These are phyloP conservation scores for Metschnikowia gelsemii DNA, from an alignment of 805 yeast species.

Conservation along the genomic window DNA sequence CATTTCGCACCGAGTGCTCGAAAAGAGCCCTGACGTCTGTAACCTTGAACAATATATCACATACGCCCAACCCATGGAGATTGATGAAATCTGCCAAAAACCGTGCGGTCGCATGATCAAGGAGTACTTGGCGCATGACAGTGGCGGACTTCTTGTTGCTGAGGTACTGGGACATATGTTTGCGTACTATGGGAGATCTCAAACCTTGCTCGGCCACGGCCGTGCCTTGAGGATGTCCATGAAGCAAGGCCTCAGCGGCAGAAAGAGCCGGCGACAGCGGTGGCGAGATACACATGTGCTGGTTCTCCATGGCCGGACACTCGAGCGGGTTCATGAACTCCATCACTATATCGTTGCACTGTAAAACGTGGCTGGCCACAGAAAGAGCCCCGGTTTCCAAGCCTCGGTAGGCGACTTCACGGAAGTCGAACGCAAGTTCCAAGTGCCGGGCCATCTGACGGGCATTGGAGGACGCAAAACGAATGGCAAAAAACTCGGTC, in stretches of 20 bases:
- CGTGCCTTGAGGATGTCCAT: conserved; percentile 4
- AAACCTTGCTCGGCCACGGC: conserved; percentile 5
- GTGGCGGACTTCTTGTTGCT: neutral
- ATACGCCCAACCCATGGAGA: conserved; percentile 77
- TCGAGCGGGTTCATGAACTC: conserved; percentile 45
- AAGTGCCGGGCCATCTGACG: conserved; percentile 58
- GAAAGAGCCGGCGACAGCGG: conserved; percentile 7
- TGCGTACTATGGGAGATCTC: conserved; percentile 3
- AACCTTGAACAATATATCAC: conserved; percentile 71
- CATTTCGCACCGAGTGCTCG: conserved; percentile 47
- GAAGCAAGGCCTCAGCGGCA: conserved; percentile 7
- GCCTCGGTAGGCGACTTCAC: conserved; percentile 59
- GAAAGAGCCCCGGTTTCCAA: conserved; percentile 65
- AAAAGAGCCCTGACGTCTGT: conserved; percentile 47
- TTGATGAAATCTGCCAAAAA: conserved; percentile 28
- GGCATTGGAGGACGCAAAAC: conserved; percentile 74
- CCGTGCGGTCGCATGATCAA: conserved; percentile 12
- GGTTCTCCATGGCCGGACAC: conserved; percentile 17
- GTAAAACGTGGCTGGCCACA: conserved; percentile 58
- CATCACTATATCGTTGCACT: conserved; percentile 53
- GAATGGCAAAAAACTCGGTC: conserved; percentile 56
- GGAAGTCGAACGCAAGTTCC: conserved; percentile 59
- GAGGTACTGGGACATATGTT: conserved; percentile 1
- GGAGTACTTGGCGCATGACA: conserved; percentile 3
- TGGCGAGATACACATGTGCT: conserved; percentile 1